Evolutionary conservation across 768 basidiomycete genomes (phyloP), one percentile per base, ranked within the genome.

Genomic region (Porphyrellus cyaneotinctus): DNA sequence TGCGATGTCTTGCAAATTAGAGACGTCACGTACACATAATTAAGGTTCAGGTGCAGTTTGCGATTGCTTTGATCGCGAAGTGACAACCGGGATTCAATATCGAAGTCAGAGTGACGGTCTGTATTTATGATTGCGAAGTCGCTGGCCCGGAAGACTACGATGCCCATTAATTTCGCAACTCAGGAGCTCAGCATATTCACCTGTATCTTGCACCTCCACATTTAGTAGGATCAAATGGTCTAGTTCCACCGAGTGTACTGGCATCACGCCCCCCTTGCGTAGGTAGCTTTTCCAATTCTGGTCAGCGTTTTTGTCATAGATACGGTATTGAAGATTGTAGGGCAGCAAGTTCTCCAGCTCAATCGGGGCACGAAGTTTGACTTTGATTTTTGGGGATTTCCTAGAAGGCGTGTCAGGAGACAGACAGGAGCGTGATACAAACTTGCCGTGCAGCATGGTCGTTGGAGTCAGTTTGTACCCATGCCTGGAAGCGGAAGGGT

Each of bases 121-220:
- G 91, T 91, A 64, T 93, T 97, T 72, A 99, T 95, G 70, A 99
- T 97, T 3, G 93, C 88, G 61, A 97, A 99, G 53, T 98, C 95
- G 66, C 94, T 95, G 15, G 92, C 87, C 63, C 88, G 88, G 75
- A 94, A 91, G 14, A 83, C 93, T 95, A 60, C 5, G 48, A 26
- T 37, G 28, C 30, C 23, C 8, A 23, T 64, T 38, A 53, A 52
- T 31, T 20, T 7, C 12, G 23, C 18, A 22, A 50, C 31, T 28
- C 18, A 47, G 33, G 24, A 32, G 30, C 20, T 17, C 23, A 13
- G 41, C 11, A n/a, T 42, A 50, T 28, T 60, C 60, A 93, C 95
- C 84, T 43, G 92, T 89, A 60, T 98, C 95, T 71, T 98, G 88
- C 2, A 97, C 76, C 49, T 86, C 77, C n/a, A 97, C 78, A 60